Evolutionary conservation across 768 basidiomycete genomes (phyloP), one percentile per base, ranked within the genome.

Genomic region (Amanita pallidorosea): DNA sequence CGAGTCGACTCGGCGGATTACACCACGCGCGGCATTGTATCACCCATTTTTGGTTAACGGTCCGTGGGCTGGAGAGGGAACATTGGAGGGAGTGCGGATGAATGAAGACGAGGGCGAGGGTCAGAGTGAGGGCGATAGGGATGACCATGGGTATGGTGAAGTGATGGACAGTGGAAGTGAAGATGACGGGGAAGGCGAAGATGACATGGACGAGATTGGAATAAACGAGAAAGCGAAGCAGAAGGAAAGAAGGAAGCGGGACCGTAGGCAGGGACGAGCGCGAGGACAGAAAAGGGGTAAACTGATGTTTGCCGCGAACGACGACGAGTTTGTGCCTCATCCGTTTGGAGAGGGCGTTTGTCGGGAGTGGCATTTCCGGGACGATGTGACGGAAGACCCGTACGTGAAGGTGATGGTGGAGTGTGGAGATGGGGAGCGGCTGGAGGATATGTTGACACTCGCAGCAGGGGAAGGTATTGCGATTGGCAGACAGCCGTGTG

Each of bases 1-100:
- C 1, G 89, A 93, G 60, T 80, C 83, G 6, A 83, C 80, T 18
- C 80, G 77, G 48, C 79, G 94, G 18, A 75, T 83, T 50, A 91
- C 88, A 3, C 89, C 94, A 3, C 73, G 74, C 15, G 70, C 77
- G 6, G 89, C 85, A 15, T 72, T 98, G 42, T 76, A 76, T 52
- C 93, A 97, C 60, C 74, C 79, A 0, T 97, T 96, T 66, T 71
- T 97, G 34, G 57, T 58, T 27, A 34, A 36, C 13, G 50, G 33
- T 17, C 15, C 42, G 3, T 50, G 49, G 50, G 20, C 31, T 12
- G 50, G 50, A 5, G 50, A 51, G 22, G 50, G 50, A 3, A 51
- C 50, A 7, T n/a, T 20, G 31, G 42, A 51, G 6, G 50, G 50
- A 3, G 50, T 45, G 20, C n/a, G 50, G 13, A 22, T 41, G 12